These are phyloP conservation scores for Penicillium coffeae DNA, from an alignment of 495 filamentous ascomycete species.

Conservation along the genomic window DNA sequence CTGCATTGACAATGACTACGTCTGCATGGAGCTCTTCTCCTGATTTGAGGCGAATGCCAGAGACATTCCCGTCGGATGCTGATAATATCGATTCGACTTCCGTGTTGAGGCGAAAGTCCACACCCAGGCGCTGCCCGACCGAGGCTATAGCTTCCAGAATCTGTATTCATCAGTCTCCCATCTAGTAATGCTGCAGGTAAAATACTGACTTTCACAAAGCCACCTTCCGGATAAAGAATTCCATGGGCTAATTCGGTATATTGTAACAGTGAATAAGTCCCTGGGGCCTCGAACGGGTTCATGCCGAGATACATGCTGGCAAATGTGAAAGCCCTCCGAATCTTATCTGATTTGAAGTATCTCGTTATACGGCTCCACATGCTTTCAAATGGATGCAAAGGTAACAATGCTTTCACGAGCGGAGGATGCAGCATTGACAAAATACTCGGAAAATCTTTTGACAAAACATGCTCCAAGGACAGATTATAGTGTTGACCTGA, in stretches of 20 bases:
- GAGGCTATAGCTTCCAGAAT: conserved; percentile 53
- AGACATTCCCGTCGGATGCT: conserved; percentile 40
- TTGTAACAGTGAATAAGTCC: conserved; percentile 66
- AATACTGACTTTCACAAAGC: conserved; percentile 47
- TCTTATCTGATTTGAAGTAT: conserved; percentile 63
- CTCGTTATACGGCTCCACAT: conserved; percentile 55
- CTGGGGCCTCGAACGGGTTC: conserved; percentile 68
- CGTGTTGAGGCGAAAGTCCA: conserved; percentile 52
- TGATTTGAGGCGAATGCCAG: conserved; percentile 49
- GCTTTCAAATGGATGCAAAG: conserved; percentile 61
- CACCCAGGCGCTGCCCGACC: conserved; percentile 53
- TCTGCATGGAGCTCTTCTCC: conserved; percentile 55
- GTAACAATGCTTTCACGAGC: conserved; percentile 50
- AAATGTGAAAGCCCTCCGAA: conserved; percentile 66
- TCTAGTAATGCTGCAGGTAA: not conserved
- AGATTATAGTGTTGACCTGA: conserved; percentile 62
- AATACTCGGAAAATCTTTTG: conserved; percentile 56
- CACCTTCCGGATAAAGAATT: conserved; percentile 69
- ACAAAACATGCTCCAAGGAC: conserved; percentile 55
- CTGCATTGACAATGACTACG: conserved; percentile 62
- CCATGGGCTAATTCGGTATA: conserved; percentile 70
- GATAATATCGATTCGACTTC: conserved; percentile 49
- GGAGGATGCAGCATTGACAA: conserved; percentile 46
- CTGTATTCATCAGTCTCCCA: conserved; percentile 5
- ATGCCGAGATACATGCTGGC: conserved; percentile 78